Percentiles rank a stretch among this genome's conserved stretches.
Conservation (phyloP, 164 flowering plant species). For the Taxillus chinensis region DNA sequence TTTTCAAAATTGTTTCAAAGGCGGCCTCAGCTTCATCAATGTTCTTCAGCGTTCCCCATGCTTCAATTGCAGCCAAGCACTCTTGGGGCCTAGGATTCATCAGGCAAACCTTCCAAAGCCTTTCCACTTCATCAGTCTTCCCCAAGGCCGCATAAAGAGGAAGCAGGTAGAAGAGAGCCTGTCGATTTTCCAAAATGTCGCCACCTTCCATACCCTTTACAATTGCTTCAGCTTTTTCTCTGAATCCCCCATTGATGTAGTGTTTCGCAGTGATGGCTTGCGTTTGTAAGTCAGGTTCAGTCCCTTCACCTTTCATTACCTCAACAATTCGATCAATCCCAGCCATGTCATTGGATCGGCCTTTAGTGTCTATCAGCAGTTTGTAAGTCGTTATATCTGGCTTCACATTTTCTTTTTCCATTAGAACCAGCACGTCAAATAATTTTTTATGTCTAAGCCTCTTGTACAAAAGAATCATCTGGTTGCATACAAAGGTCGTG, state of each 20-base stretch:
- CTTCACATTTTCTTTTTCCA: slow-evolving; percentile 77
- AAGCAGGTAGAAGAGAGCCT: slow-evolving; percentile 33
- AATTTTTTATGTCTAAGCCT: slow-evolving; percentile 60
- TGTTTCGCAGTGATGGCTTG: slow-evolving; percentile 36
- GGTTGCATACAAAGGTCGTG: slow-evolving; percentile 64
- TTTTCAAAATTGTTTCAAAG: slow-evolving; percentile 36
- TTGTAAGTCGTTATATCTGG: slow-evolving; percentile 51
- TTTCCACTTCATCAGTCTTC: slow-evolving; percentile 49
- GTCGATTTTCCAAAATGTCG: slow-evolving; percentile 27
- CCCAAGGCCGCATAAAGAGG: slow-evolving; percentile 66
- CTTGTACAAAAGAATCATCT: slow-evolving; percentile 72
- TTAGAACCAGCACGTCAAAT: slow-evolving; percentile 57
- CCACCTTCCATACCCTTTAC: slow-evolving; percentile 70
- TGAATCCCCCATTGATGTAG: slow-evolving; percentile 41
- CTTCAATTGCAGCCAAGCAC: slow-evolving; percentile 55
- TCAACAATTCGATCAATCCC: slow-evolving; percentile 79
- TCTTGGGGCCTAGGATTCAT: slow-evolving; percentile 29
- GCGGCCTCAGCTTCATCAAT: slow-evolving; percentile 67
- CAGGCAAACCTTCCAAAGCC: slow-evolving; percentile 64
- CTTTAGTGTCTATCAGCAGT: slow-evolving; percentile 61
- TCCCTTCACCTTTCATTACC: slow-evolving; percentile 70
- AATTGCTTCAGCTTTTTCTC: slow-evolving; percentile 58
- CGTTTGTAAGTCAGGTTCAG: slow-evolving; percentile 29
- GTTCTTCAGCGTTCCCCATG: slow-evolving; percentile 68
- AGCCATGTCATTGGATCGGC: slow-evolving; percentile 46